Evolutionary conservation across 2,329 filamentous ascomycete genomes (phyloP).

Genomic region (Epichloe uncinata): DNA sequence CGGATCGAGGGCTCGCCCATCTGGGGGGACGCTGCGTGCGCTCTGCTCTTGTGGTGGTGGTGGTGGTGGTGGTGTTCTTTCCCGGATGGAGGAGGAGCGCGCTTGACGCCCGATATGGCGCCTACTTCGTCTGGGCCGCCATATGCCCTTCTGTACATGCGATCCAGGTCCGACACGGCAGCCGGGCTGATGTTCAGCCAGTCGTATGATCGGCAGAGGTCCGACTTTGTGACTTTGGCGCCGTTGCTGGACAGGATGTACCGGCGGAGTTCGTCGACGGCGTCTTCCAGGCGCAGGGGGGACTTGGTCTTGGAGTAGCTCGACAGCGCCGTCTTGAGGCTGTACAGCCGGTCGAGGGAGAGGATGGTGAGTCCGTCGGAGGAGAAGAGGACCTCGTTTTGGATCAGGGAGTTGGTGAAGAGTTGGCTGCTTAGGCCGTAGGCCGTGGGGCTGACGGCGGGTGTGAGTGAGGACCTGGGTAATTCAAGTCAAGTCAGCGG

Average conservation of each 20-base stretch:
- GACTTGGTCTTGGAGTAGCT: slow-evolving; percentile 37
- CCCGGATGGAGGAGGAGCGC: neutral
- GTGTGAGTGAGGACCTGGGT: slow-evolving; percentile 24
- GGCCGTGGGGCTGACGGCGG: slow-evolving; percentile 27
- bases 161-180: slow-evolving; percentile 39
- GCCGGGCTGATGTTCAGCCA: slow-evolving; percentile 39
- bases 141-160: slow-evolving; percentile 43
- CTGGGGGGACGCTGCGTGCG: neutral
- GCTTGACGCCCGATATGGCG: slow-evolving; percentile 30
- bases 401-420: slow-evolving; percentile 41
- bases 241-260: slow-evolving; percentile 42
- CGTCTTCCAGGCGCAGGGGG: slow-evolving; percentile 39
- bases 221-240: slow-evolving; percentile 32
- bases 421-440: slow-evolving; percentile 37
- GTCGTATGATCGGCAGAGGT: slow-evolving; percentile 41
- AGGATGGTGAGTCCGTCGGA: slow-evolving; percentile 46
- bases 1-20: slow-evolving; percentile 10
- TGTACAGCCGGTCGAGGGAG: slow-evolving; percentile 49
- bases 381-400: slow-evolving; percentile 49
- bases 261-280: slow-evolving; percentile 49
- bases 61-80: no score
- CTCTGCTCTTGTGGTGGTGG: neutral
- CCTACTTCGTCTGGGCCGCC: slow-evolving; percentile 32
- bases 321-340: slow-evolving; percentile 47
- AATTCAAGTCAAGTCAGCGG: neutral